These are phyloP conservation scores for Leptographium radiaticola DNA, from an alignment of 2,329 filamentous ascomycete genomes.

Conservation along the genomic window DNA sequence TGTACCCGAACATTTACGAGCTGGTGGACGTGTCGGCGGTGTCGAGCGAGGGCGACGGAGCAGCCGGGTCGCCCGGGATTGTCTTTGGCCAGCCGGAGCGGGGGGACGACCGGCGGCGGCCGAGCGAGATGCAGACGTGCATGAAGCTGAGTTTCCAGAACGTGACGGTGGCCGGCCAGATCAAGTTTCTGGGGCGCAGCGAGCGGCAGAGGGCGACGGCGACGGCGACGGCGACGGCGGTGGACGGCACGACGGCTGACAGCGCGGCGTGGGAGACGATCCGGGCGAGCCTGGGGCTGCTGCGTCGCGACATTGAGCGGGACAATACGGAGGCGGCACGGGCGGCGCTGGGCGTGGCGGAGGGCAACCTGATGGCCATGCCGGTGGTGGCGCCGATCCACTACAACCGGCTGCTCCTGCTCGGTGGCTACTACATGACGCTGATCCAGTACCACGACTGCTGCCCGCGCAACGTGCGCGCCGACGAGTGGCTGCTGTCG, in stretches of 20 bases:
- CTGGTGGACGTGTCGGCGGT: constrained; percentile 3
- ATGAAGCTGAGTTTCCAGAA: constrained; percentile 6
- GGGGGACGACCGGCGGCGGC: not conserved
- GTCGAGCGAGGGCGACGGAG: not conserved
- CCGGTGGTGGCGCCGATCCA: constrained; percentile 2
- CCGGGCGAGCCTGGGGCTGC: too few relatives aligned
- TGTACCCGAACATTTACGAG: constrained; percentile 6
- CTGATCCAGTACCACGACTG: constrained; percentile 2
- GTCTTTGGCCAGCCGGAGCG: constrained; percentile 1
- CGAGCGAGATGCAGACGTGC: constrained; percentile 6
- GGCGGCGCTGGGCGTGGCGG: constrained; percentile 3
- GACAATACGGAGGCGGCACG: not conserved
- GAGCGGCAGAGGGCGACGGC: too few relatives aligned
- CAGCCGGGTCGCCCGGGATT: not conserved
- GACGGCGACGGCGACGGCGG: too few relatives aligned
- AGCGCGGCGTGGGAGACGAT: too few relatives aligned
- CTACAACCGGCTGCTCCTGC: constrained; percentile 5
- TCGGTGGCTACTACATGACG: constrained; percentile 4
- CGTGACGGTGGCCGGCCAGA: constrained; percentile 5
- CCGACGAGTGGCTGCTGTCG: not conserved
- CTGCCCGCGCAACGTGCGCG: not conserved
- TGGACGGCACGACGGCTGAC: too few relatives aligned
- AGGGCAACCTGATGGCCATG: constrained; percentile 3
- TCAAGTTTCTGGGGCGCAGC: constrained; percentile 5
- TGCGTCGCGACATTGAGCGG: too few relatives aligned